These are phyloP conservation scores for Shiraia sp. DNA, from an alignment of 2,329 filamentous ascomycete genomes.

Conservation along the genomic window DNA sequence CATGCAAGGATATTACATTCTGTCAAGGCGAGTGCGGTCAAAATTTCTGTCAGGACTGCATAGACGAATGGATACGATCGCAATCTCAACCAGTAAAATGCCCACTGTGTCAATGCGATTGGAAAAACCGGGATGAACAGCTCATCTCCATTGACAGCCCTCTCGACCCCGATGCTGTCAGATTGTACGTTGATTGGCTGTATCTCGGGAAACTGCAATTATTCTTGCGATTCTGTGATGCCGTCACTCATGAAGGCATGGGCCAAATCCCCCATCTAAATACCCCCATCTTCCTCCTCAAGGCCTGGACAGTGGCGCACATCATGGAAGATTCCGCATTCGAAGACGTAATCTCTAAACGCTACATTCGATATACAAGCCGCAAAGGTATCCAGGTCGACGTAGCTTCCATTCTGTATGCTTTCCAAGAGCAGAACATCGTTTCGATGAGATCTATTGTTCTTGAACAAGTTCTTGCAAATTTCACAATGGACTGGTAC, in stretches of 20 bases:
- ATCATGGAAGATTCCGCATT: too few relatives aligned
- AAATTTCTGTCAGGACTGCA: constrained; percentile 13
- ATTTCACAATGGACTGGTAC: not conserved
- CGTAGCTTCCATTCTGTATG: too few relatives aligned
- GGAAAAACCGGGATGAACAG: not conserved
- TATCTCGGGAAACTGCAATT: constrained; percentile 4
- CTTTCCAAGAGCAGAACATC: not conserved
- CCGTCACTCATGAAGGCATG: too few relatives aligned
- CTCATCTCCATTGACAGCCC: not conserved
- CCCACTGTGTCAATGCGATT: constrained; percentile 6
- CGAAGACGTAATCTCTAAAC: too few relatives aligned
- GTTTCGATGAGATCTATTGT: not conserved
- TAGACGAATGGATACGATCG: constrained; percentile 1
- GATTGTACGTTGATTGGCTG: constrained; percentile 13
- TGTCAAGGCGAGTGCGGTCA: constrained; percentile 10
- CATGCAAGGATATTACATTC: constrained; percentile 9
- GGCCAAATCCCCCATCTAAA: too few relatives aligned
- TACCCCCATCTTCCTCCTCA: too few relatives aligned
- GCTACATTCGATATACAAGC: too few relatives aligned
- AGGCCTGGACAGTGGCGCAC: too few relatives aligned
- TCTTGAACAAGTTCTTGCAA: not conserved
- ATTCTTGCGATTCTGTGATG: too few relatives aligned
- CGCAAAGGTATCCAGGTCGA: too few relatives aligned
- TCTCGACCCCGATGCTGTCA: constrained; percentile 3
- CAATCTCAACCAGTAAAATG: constrained; percentile 3